These are phyloP conservation scores for Eustoma russellianum DNA, from an alignment of 257 asterid species.

Conservation along the genomic window DNA sequence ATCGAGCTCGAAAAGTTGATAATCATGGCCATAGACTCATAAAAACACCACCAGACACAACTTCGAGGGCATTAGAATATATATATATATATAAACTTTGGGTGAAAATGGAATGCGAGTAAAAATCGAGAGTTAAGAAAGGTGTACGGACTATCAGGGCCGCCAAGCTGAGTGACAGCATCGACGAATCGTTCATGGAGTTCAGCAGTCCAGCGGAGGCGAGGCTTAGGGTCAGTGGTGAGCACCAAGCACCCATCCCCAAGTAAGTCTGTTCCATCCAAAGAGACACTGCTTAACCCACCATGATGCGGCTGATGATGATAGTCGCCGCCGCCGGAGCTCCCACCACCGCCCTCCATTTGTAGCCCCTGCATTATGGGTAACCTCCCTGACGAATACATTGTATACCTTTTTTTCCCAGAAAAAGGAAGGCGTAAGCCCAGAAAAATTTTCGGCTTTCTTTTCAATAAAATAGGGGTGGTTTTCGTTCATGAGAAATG, in stretches of 20 bases:
- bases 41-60: background rate
- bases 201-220: slow-evolving; percentile 79
- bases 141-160: slow-evolving; percentile 51
- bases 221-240: slow-evolving; percentile 73
- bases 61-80: background rate
- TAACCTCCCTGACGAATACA: slow-evolving; percentile 45
- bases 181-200: slow-evolving; percentile 79
- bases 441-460: no score
- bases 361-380: slow-evolving; percentile 29
- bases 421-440: no score
- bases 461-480: no score
- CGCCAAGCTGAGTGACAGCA: slow-evolving; percentile 84
- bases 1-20: no score
- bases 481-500: no score
- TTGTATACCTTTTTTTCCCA: slow-evolving; percentile 10
- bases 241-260: slow-evolving; percentile 62
- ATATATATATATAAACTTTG: background rate
- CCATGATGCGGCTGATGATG: slow-evolving; percentile 27
- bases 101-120: no score
- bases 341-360: slow-evolving; percentile 16
- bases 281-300: background rate
- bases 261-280: slow-evolving; percentile 20
- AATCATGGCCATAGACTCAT: no score
- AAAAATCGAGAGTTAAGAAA: background rate
- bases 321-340: slow-evolving; percentile 28